Conservation (phyloP, 495 filamentous ascomycete species). For the Tuber microsphaerosporum region DNA sequence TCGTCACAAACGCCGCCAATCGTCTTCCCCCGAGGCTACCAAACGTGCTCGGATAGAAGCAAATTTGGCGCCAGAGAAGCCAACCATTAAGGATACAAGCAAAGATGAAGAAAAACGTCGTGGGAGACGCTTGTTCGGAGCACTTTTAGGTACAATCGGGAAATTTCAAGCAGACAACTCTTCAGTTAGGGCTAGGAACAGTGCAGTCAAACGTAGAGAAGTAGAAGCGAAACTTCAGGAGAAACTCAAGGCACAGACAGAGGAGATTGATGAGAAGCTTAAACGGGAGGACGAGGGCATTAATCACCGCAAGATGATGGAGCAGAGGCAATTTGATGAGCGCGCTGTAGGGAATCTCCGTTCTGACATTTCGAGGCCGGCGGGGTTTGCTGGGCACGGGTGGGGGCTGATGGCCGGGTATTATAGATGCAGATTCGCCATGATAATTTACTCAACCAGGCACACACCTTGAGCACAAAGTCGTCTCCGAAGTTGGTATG, state of each 20-base stretch:
- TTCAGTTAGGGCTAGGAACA: constrained; percentile 52
- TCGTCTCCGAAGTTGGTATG: constrained; percentile 71
- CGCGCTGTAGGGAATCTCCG: constrained; percentile 56
- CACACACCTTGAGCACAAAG: constrained; percentile 67
- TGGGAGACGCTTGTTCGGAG: constrained; percentile 83
- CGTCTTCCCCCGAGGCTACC: constrained; percentile 48
- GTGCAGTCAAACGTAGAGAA: constrained; percentile 71
- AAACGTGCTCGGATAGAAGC: constrained; percentile 51
- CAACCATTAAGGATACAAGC: constrained; percentile 43
- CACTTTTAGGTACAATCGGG: constrained; percentile 76
- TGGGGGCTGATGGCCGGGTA: constrained; percentile 35
- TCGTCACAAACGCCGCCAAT: constrained; percentile 53
- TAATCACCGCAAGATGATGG: constrained; percentile 53
- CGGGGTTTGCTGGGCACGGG: not conserved
- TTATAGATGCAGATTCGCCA: constrained; percentile 73
- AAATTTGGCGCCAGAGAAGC: constrained; percentile 42
- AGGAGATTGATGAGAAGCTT: constrained; percentile 62
- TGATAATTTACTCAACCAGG: constrained; percentile 61
- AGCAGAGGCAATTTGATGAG: constrained; percentile 72
- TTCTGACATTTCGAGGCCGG: not conserved
- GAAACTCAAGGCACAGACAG: constrained; percentile 66
- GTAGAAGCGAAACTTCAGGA: constrained; percentile 86
- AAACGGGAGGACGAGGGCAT: constrained; percentile 58
- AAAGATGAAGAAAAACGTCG: constrained; percentile 74
- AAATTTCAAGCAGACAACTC: constrained; percentile 54